Conservation (phyloP, 148 eudicot species). For the Vaccinium macrocarpon region DNA sequence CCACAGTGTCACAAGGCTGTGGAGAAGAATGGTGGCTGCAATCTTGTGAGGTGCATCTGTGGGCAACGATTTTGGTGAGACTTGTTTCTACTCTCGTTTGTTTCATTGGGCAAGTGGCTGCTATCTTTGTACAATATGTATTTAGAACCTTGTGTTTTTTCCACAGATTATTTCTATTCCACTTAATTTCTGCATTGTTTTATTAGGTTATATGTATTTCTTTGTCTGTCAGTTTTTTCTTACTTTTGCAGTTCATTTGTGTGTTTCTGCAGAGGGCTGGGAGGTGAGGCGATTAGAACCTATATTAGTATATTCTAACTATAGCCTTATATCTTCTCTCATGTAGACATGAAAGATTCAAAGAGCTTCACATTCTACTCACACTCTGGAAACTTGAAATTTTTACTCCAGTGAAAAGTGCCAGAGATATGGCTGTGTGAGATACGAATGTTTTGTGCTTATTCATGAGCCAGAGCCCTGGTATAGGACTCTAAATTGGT, state of each 20-base stretch:
- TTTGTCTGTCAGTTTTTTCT: neutral
- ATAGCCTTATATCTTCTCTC: neutral
- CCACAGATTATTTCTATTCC: neutral
- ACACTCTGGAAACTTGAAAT: neutral
- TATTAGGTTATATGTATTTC: neutral
- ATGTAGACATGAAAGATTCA: neutral
- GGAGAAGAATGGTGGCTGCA: conserved; percentile 84
- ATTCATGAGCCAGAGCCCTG: neutral
- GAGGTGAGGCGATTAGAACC: neutral
- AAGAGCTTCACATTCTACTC: neutral
- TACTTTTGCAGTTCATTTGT: neutral
- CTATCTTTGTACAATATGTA: neutral
- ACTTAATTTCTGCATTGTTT: neutral
- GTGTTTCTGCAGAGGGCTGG: neutral
- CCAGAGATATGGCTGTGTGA: neutral
- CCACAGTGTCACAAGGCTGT: conserved; percentile 70
- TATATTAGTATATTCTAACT: neutral
- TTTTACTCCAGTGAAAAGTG: neutral
- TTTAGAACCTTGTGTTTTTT: conserved; percentile 8
- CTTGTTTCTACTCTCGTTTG: neutral
- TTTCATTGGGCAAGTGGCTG: neutral
- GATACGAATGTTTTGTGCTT: neutral
- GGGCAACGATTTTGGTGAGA: conserved; percentile 68
- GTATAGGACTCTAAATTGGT: neutral
- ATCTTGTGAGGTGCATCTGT: conserved; percentile 61